These are phyloP conservation scores for Epithemia pelagica DNA, from an alignment of 108 stramenopile genomes.

Conservation along the genomic window DNA sequence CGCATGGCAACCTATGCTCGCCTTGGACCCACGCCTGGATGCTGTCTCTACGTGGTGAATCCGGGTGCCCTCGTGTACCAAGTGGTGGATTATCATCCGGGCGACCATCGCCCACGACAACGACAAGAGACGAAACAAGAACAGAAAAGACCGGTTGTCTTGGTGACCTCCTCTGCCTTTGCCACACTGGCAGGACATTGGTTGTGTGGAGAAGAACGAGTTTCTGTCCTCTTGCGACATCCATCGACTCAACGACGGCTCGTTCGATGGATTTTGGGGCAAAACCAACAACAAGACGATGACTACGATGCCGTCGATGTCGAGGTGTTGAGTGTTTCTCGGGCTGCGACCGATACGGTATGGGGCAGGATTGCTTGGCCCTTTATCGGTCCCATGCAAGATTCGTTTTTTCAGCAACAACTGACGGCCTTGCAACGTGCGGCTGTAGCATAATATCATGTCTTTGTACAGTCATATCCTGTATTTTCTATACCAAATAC, in stretches of 20 bases:
- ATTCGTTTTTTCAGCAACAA: slow-evolving; percentile 38
- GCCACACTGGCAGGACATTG: slow-evolving; percentile 42
- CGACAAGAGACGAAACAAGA: neutral
- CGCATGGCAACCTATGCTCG: neutral
- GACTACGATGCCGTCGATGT: slow-evolving; percentile 36
- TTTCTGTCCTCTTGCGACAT: slow-evolving; percentile 41
- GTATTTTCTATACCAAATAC: too few species aligned
- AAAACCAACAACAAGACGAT: neutral
- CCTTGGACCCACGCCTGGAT: slow-evolving; percentile 11
- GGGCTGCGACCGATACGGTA: slow-evolving; percentile 17
- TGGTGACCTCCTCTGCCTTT: slow-evolving; percentile 40
- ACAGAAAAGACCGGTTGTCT: slow-evolving; percentile 9
- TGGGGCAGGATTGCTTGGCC: slow-evolving; percentile 34
- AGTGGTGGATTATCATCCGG: slow-evolving; percentile 32
- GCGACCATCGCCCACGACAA: neutral
- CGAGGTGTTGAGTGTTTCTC: slow-evolving; percentile 33
- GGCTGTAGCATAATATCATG: neutral
- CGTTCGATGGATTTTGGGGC: too few species aligned
- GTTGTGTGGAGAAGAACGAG: slow-evolving; percentile 47
- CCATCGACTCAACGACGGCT: too few species aligned
- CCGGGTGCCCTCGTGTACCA: slow-evolving; percentile 47
- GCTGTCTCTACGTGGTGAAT: slow-evolving; percentile 28
- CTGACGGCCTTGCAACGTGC: slow-evolving; percentile 22
- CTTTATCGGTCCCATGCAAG: slow-evolving; percentile 39
- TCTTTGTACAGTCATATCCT: neutral